phyloP scores from a whole-genome alignment of 371 early-diverging fungal species.

The Lichtheimia ornata region DNA sequence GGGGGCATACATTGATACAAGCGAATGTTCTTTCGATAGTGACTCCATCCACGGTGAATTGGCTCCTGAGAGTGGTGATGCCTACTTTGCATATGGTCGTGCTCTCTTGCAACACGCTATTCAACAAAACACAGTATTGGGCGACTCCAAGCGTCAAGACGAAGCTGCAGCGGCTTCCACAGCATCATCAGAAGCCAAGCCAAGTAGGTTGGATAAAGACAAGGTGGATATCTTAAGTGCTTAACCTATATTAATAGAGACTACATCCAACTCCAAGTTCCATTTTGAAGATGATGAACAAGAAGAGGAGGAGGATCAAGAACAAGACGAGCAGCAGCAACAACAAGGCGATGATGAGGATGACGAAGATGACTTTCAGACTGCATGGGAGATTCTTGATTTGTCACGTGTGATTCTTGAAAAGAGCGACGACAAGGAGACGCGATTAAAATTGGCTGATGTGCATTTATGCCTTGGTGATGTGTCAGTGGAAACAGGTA shows the following conservation, averaged over 20 bases:
- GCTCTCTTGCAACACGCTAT: constrained; percentile 79
- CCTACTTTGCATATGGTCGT: constrained; percentile 76
- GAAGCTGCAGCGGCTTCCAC: not conserved
- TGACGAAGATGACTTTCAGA: constrained; percentile 77
- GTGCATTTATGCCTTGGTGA: constrained; percentile 78
- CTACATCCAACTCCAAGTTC: constrained; percentile 47
- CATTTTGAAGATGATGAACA: constrained; percentile 53
- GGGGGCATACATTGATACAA: not conserved
- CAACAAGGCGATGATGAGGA: constrained; percentile 44
- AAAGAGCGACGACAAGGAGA: constrained; percentile 59
- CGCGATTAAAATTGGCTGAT: constrained; percentile 69
- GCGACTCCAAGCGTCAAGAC: constrained; percentile 40
- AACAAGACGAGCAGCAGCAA: constrained; percentile 29
- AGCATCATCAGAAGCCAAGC: no score
- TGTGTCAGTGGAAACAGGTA: constrained; percentile 84
- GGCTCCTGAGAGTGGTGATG: constrained; percentile 76
- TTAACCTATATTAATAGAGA: constrained; percentile 15
- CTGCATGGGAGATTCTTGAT: constrained; percentile 89
- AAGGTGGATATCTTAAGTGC: not conserved
- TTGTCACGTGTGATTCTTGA: constrained; percentile 82
- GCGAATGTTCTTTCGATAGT: constrained; percentile 28
- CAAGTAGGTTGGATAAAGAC: no score
- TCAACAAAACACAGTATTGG: constrained; percentile 73
- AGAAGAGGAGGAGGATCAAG: constrained; percentile 46
- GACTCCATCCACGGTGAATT: constrained; percentile 70